A percentile compares a stretch with the other conserved stretches of the same genome.
Evolutionary conservation across 441 rosid species (phyloP).

Genomic region (Populus hybrid): DNA sequence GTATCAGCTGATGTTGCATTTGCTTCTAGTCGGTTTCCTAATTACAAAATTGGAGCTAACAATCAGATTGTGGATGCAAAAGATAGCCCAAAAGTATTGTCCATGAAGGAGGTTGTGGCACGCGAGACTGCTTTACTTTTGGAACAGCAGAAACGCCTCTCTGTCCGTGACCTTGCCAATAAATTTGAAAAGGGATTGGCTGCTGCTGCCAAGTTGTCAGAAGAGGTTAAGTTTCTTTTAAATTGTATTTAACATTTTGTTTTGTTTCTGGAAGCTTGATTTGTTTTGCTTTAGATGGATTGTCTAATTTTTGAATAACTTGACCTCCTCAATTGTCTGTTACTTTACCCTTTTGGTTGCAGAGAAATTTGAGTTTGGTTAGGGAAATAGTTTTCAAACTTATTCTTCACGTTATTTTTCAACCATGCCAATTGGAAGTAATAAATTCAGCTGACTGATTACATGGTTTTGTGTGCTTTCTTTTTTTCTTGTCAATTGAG

Average conservation of each 20-base stretch:
- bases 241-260: neutral
- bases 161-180: constrained; percentile 94
- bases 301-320: neutral
- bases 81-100: constrained; percentile 61
- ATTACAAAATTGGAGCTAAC: constrained; percentile 70
- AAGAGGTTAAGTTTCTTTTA: constrained; percentile 55
- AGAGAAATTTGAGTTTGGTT: neutral
- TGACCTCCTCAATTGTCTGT: neutral
- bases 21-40: constrained; percentile 82
- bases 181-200: constrained; percentile 94
- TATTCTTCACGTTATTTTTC: neutral
- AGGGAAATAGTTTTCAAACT: neutral
- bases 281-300: constrained; percentile 1
- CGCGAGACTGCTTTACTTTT: constrained; percentile 80
- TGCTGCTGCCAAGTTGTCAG: constrained; percentile 91
- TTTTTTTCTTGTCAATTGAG: neutral
- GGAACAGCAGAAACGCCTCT: constrained; percentile 93
- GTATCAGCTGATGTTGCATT: constrained; percentile 88
- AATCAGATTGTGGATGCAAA: constrained; percentile 69
- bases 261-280: constrained; percentile 5
- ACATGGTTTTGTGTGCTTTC: neutral
- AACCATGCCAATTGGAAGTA: neutral
- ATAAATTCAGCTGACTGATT: neutral
- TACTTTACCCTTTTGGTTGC: neutral
- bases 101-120: constrained; percentile 92